Base-by-base conservation (phyloP, 2,329 filamentous ascomycete species). In the Claviceps spartinae region DNA sequence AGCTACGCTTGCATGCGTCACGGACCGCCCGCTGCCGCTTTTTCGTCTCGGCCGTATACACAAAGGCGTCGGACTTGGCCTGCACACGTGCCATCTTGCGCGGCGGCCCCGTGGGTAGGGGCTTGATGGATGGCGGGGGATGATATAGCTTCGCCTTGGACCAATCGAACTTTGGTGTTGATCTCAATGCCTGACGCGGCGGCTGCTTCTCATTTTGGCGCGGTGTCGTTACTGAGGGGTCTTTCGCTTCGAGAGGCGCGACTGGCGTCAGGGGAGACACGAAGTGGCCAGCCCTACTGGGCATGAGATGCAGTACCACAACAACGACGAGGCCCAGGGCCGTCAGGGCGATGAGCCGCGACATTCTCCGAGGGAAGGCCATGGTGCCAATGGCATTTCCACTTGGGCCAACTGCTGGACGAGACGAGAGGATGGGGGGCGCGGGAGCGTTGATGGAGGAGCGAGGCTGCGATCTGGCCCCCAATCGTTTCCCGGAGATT, bases 1-100 rank as follows among this genome's bases (percentile, higher is more conserved):
- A 76, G 55, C 68, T 68, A 52, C 69, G 69, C 30, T 66, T 53
- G 24, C 76, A 76, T 2, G 65, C 66, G 4, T 57, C 55, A 4
- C 68, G 68, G 2, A 76, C 72, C 0, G 71, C 65, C 41, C 52
- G 24, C 60, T 62, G 24, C 70, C 72, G 46, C 63, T 41, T 54
- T 41, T 66, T 63, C 40, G 47, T 48, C 4, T 56, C 52, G 4
- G 43, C 30, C 1, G 54, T 56, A 6, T 51, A 56, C 4, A 22
- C 18, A 48, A 65, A 66, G 14, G 56, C 57, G 43, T 52, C 36
- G 6, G 53, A n/a, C 20, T 54, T 55, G 8, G 63, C 63, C 46
- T 70, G 67, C 3, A 69, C 58, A 1, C 52, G 56, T 2, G 63
- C 64, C 16, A 70, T 57, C 16, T 42, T 54, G 1, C 52, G 53